Evolutionary conservation across 176 grass and related monocot species (phyloP).

Genomic region (Melocanna baccifera): DNA sequence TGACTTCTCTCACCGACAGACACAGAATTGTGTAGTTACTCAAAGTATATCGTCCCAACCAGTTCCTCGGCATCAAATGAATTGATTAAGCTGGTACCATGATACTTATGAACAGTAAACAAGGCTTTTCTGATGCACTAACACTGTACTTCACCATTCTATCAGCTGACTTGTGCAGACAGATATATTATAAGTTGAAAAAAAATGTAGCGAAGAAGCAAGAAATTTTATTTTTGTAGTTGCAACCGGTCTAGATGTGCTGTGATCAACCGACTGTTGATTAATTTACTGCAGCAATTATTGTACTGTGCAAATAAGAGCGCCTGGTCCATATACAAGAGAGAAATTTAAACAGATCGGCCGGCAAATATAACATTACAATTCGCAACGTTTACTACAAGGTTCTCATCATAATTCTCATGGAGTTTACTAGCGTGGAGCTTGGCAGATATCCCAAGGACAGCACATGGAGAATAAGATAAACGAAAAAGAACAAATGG

Average conservation of each 20-base stretch:
- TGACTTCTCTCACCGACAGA: slow-evolving; percentile 21
- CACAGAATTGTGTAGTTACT: background rate
- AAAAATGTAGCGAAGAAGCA: background rate
- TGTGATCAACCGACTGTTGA: background rate
- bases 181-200: background rate
- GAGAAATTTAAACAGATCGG: background rate
- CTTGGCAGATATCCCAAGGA: background rate
- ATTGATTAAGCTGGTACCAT: background rate
- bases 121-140: background rate
- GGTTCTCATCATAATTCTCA: background rate
- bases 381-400: background rate
- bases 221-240: background rate
- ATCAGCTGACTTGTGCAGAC: background rate
- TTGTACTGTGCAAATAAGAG: background rate
- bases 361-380: background rate
- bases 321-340: background rate
- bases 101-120: background rate
- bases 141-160: background rate
- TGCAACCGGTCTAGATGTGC: background rate
- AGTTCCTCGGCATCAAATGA: background rate
- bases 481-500: background rate
- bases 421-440: background rate
- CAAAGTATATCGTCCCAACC: background rate
- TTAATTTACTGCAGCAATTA: background rate
- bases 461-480: background rate